Conservation (phyloP, 768 basidiomycete genomes). For the Leccinum subgranulosum region DNA sequence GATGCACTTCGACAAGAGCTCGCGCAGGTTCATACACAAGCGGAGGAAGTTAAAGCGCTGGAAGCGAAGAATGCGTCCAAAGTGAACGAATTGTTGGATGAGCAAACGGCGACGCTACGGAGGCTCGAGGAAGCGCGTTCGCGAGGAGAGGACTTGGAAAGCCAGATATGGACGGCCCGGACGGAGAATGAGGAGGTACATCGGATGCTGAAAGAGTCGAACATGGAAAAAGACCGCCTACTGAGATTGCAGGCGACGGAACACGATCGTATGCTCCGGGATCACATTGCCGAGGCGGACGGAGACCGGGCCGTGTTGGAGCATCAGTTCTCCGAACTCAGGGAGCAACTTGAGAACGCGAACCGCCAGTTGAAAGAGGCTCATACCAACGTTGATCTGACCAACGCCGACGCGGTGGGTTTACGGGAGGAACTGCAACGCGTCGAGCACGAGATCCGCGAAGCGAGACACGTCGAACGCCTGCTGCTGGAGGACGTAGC, state of each 20-base stretch:
- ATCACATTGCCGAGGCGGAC: conserved; percentile 90
- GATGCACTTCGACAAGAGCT: conserved; percentile 65
- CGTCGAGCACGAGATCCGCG: conserved; percentile 66
- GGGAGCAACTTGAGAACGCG: conserved; percentile 56
- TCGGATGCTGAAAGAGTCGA: conserved; percentile 62
- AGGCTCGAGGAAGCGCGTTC: conserved; percentile 73
- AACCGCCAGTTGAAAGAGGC: conserved; percentile 64
- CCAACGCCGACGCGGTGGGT: conserved; percentile 63
- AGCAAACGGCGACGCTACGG: conserved; percentile 68
- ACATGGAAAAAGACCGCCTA: conserved; percentile 75
- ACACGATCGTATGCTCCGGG: conserved; percentile 66
- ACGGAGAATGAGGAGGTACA: conserved; percentile 67
- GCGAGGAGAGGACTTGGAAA: conserved; percentile 71
- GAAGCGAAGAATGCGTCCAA: conserved; percentile 64
- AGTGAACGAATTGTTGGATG: conserved; percentile 63
- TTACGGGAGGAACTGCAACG: conserved; percentile 72
- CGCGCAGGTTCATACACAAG: conserved; percentile 54
- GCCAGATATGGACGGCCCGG: conserved; percentile 67
- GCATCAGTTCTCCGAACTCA: conserved; percentile 76
- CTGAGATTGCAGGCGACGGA: conserved; percentile 69
- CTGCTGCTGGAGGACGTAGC: conserved; percentile 73
- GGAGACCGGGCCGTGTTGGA: conserved; percentile 92
- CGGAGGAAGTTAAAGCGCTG: conserved; percentile 63
- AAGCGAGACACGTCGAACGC: conserved; percentile 63
- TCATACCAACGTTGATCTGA: conserved; percentile 56